Base-by-base conservation (phyloP, 306 rosid genomes). In the Mimosa pudica region DNA sequence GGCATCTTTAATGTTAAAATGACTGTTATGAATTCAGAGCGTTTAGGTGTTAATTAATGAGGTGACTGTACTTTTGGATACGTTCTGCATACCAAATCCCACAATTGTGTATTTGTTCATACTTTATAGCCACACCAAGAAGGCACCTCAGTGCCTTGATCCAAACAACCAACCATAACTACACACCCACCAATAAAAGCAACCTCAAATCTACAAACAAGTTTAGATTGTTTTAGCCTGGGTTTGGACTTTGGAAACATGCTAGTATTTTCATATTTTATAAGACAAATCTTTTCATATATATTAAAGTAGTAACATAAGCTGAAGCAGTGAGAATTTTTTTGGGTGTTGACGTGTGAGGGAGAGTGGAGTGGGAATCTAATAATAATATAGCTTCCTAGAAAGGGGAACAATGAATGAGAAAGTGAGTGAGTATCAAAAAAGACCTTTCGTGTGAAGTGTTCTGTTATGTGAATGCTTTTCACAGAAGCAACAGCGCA, bases 311-410 rank as follows among this genome's bases (percentile, higher is more conserved):
- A 24, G 30, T 24, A 38, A 38, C 42, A 38, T 38, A 38, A 38
- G 42, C 42, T 38, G 42, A 38, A 2, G 42, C 42, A 38, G 5
- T 38, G 52, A 48, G 52, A 13, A 38, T 38, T 38, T 38, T 38
- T 38, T 38, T 38, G 42, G 42, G 14, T 48, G 73, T 69, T 69
- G 73, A 18, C 73, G 54, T 44, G 46, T 46, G 35, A 5, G 32
- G 32, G 32, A 20, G 58, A 70, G 58, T 46, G 13, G 74, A 70
- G 58, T 70, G 74, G 58, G 74, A 70, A 70, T 70, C 74, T 70
- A 70, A 70, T 70, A 58, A 70, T 70, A 70, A 70, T 70, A 5
- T 47, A 70, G 51, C 11, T 46, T 24, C 20, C 42, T 47, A 12
- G 9, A 47, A 70, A 70, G 74, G 18, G 58, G 13, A 2, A 57